phyloP scores from a whole-genome alignment of 2,329 filamentous ascomycete genomes.

The Tolypocladium sp. region DNA sequence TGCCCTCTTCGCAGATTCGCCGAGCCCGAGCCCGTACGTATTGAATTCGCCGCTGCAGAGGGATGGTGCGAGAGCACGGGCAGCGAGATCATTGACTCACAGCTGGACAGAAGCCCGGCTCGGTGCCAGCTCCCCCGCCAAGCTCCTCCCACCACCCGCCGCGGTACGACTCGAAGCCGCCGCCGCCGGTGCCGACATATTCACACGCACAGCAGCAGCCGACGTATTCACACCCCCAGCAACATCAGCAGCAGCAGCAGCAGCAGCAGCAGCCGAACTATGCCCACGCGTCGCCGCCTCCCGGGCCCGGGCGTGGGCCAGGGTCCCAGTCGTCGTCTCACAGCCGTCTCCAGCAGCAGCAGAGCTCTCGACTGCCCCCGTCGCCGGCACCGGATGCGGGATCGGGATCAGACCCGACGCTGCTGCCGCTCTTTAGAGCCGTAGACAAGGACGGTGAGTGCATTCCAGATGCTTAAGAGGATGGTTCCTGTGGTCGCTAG shows the following conservation, averaged over 20 bases:
- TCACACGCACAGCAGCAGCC: conserved; percentile 11
- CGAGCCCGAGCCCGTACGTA: conserved; percentile 60
- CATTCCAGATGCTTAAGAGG: neutral
- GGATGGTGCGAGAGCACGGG: neutral
- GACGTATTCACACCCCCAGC: conserved; percentile 1
- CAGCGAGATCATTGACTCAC: neutral
- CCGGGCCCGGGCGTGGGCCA: conserved; percentile 14
- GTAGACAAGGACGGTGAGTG: conserved; percentile 74
- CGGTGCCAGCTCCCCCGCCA: conserved; percentile 9
- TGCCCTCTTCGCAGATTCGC: conserved; percentile 46
- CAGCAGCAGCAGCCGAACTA: conserved; percentile 22
- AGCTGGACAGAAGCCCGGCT: conserved; percentile 25
- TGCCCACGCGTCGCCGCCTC: conserved; percentile 43
- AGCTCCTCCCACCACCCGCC: conserved; percentile 10
- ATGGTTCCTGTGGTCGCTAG: neutral
- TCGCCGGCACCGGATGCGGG: conserved; percentile 47
- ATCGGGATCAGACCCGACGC: conserved; percentile 54
- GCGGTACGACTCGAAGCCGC: conserved; percentile 41
- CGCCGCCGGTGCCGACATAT: conserved; percentile 18
- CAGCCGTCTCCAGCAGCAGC: neutral
- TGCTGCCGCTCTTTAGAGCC: conserved; percentile 79
- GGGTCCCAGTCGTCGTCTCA: neutral
- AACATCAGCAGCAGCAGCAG: conserved; percentile 6
- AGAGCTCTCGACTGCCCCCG: conserved; percentile 52
- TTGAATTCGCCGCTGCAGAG: neutral